Conservation (phyloP, 164 flowering plant genomes). For the Echeveria elegans region DNA sequence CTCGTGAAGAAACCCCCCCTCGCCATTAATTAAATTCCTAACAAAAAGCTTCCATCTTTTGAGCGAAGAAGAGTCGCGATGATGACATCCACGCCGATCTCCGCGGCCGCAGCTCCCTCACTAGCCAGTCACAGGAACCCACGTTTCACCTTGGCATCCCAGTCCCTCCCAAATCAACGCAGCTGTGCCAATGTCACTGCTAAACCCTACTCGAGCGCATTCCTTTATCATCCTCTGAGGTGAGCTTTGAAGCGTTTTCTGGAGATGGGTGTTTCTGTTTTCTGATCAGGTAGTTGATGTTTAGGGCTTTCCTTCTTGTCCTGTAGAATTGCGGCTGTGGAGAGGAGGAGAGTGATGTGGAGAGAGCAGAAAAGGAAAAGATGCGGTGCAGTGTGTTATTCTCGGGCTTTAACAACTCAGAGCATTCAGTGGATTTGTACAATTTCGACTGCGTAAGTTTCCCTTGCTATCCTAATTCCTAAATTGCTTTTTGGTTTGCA, state of each 20-base stretch:
- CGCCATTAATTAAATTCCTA: too few relatives aligned
- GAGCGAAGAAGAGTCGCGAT: neutral
- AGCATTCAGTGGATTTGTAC: conserved; percentile 49
- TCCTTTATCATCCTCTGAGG: neutral
- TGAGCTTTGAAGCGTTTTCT: neutral
- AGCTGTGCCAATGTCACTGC: neutral
- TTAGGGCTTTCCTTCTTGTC: neutral
- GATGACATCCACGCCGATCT: neutral
- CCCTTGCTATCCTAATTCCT: too few relatives aligned
- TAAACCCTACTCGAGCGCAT: neutral
- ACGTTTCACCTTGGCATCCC: neutral
- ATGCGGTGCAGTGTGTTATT: conserved; percentile 36
- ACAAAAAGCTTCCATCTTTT: too few relatives aligned
- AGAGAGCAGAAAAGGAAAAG: too few relatives aligned
- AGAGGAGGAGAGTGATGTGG: conserved; percentile 14
- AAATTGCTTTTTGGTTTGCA: too few relatives aligned
- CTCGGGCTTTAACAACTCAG: conserved; percentile 23
- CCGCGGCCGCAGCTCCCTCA: neutral
- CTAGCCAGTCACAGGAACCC: neutral
- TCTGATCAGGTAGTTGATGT: neutral
- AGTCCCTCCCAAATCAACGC: neutral
- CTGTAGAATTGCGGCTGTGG: conserved; percentile 17
- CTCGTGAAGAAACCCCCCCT: too few relatives aligned
- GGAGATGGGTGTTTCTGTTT: neutral
- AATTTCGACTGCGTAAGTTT: conserved; percentile 38